Percentiles rank a stretch among this genome's conserved stretches.
Conservation (phyloP, 2,329 filamentous ascomycete genomes). For the Microsporum audouinii region DNA sequence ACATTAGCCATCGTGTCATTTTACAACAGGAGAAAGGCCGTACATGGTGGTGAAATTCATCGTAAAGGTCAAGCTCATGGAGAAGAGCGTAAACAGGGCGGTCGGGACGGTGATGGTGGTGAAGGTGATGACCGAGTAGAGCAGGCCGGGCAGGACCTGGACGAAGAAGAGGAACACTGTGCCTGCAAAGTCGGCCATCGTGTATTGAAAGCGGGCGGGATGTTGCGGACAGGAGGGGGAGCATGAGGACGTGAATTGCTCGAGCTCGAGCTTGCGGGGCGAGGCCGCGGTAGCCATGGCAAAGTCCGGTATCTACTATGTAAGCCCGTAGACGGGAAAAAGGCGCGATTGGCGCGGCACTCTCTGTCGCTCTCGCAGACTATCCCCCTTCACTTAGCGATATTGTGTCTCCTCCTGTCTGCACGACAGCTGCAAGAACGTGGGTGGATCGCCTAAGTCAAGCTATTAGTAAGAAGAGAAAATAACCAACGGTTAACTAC, state of each 20-base stretch:
- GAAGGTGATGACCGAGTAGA: constrained; percentile 75
- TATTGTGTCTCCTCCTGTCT: background rate
- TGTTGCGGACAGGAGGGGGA: constrained; percentile 5
- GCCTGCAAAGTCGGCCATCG: constrained; percentile 12
- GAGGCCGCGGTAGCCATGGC: background rate
- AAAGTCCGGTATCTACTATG: background rate
- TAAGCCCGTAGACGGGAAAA: background rate
- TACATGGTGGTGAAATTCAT: constrained; percentile 89
- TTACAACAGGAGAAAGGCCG: background rate
- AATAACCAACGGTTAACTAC: background rate
- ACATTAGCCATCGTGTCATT: background rate
- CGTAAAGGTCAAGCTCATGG: constrained; percentile 87
- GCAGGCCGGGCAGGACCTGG: constrained; percentile 44
- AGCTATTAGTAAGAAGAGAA: background rate
- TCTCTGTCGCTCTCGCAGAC: background rate
- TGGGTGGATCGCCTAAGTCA: background rate
- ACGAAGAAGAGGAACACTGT: constrained; percentile 36
- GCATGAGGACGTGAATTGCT: background rate
- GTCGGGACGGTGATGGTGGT: constrained; percentile 81
- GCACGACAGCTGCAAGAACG: background rate
- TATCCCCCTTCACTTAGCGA: background rate
- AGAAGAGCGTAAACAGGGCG: constrained; percentile 79
- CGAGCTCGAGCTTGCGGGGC: background rate
- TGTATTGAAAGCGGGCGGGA: background rate
- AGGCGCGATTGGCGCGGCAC: background rate